Evolutionary conservation across 192 early-diverging fungal genomes (phyloP), one percentile per base, ranked within the genome.

Genomic region (Coemansia asiatica): DNA sequence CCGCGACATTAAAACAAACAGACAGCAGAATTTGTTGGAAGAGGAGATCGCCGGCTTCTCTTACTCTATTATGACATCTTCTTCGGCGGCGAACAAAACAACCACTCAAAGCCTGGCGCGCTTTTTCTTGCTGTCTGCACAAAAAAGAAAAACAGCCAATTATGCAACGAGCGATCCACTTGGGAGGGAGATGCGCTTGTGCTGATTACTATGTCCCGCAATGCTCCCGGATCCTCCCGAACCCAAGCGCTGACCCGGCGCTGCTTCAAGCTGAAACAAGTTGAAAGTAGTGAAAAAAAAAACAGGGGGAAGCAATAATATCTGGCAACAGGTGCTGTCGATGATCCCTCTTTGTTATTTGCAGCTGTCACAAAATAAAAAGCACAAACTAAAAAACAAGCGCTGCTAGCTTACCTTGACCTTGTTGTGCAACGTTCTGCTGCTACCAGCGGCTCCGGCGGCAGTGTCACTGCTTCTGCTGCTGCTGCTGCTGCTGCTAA

Each of bases 181-280:
- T n/a, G n/a, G n/a, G n/a, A n/a, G n/a, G n/a, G 31, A 8, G 31
- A 33, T 44, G 15, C 40, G 12, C 15, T 12, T 8, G 40, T 44
- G 40, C 40, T 44, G 40, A 44, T 44, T 16, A 16, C 2, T 9
- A n/a, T n/a, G n/a, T 16, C 40, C 40, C 8, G 40, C 40, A 2
- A n/a, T n/a, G n/a, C 40, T 44, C 40, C 40, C 40, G 40, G 40
- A 44, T 44, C 40, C 40, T 44, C 40, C 40, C 40, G 40, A 44
- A 5, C 40, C 40, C 4, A 3, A 12, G 1, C 10, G 6, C 40
- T 44, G 40, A 44, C 40, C 40, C 40, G 40, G 40, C 40, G 40
- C 40, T 44, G 40, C 15, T 44, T 44, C 40, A 44, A 44, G 40
- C 40, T 44, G 40, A 44, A 44, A 44, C 40, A 9, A 12, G 40